Base-by-base conservation (phyloP, 352 stramenopile species). In the Pythium graminicola region DNA sequence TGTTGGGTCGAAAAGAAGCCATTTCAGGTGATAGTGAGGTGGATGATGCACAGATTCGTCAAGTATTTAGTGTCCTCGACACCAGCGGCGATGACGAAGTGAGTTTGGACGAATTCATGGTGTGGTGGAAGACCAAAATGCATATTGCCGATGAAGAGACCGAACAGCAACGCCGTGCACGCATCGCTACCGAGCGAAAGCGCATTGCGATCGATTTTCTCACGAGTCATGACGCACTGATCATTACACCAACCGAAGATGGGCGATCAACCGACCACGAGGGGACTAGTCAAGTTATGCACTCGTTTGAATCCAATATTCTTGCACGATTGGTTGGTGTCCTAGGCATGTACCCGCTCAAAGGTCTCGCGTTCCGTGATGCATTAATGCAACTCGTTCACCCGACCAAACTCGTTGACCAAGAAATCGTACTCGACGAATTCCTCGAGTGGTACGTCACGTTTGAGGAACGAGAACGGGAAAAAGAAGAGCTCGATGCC, bases 111-210 rank as follows among this genome's bases (percentile, higher is more conserved):
- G 79, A 90, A 52, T 90, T 90, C 53, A 67, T 73, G 39, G 32
- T 78, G n/a, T 90, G 79, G 79, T 88, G 79, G 79, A 69, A 72
- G 51, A 77, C 79, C 1, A 90, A 86, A 28, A 54, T 85, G 3
- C 57, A 77, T 44, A 54, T 90, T 3, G 72, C 85, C 49, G 53
- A 69, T 4, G 69, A 83, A 16, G 79, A 76, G 16, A 72, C 54
- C 0, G 65, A 70, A 3, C 60, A 76, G 20, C 45, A 57, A 11
- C 70, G 70, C 9, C 67, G 57, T 14, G 51, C 57, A 4, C 58
- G 59, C 11, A 47, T 65, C 1, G 51, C 65, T 11, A 1, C 29
- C 4, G 52, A 67, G 17, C 45, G 59, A 1, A 13, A 29, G 13
- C 29, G 59, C 4, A 54, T 60, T 16, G 72, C 64, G n/a, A 53